Evolutionary conservation across 495 filamentous ascomycete species (phyloP), one percentile per base, ranked within the genome.

Genomic region (Parathielavia appendiculata): DNA sequence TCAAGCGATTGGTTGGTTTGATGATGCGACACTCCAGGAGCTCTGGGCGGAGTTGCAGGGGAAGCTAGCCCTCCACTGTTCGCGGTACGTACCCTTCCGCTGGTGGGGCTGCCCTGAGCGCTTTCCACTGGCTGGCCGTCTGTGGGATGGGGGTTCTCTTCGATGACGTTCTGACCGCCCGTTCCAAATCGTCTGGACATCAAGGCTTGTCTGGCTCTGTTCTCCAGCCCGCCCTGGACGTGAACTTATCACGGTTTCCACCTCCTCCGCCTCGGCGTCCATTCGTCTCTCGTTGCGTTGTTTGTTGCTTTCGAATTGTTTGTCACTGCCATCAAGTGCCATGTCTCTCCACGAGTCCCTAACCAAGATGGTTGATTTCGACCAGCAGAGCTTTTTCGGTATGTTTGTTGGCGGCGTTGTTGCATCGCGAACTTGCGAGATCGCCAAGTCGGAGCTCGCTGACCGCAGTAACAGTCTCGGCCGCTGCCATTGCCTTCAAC

Each of bases 401-500:
- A 78, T 38, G 77, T 30, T 30, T 2, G 6, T 30, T 30, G 26
- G 3, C 6, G 26, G 6, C 6, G 3, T 6, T 30, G 26, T 73
- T 20, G 10, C 39, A 46, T 35, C 51, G 11, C 6, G 11, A 44
- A 44, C n/a, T 20, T 45, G 41, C 54, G 48, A 10, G 11, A 16
- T 19, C 52, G 19, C 40, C 43, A 43, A 44, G 45, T 38, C 56
- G 7, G 47, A 30, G 45, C 26, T 26, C 16, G 45, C 64, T 63
- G 43, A 66, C 61, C n/a, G 36, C 43, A 35, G 10, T 20, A 46
- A 51, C 63, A 90, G 87, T 90, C 51, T 83, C 88, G 17, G 84
- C 78, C 52, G 76, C 71, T 50, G 74, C 84, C 41, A 89, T 90
- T 71, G 76, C 81, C 41, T 90, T 90, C 73, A 91, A 90, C 70